A percentile compares a stretch with the other conserved stretches of the same genome.
phyloP scores from a whole-genome alignment of 331 rosid species.

The Pyracantha coccinea region DNA sequence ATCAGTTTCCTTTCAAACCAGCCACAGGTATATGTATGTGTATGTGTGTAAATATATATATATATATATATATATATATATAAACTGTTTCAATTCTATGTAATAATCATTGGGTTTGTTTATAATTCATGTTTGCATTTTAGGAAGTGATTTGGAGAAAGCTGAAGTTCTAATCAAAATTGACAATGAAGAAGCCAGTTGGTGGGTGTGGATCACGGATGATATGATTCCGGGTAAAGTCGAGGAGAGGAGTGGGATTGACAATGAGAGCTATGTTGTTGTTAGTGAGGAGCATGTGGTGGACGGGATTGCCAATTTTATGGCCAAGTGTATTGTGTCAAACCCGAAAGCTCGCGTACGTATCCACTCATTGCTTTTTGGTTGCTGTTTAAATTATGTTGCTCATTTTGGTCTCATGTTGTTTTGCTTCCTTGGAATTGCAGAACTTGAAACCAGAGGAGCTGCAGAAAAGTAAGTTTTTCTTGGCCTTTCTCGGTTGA shows the following conservation, averaged over 20 bases:
- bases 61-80: not conserved
- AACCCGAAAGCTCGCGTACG: constrained; percentile 70
- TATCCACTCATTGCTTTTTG: not conserved
- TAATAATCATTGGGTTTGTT: not conserved
- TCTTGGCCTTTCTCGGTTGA: not conserved
- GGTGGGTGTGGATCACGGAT: constrained; percentile 96
- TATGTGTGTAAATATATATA: not conserved
- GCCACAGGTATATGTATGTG: constrained; percentile 47
- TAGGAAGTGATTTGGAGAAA: constrained; percentile 55
- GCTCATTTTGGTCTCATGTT: constrained; percentile 11
- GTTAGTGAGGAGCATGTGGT: constrained; percentile 82
- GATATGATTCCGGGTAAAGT: constrained; percentile 48
- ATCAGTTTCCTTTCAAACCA: constrained; percentile 77
- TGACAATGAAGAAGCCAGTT: constrained; percentile 57
- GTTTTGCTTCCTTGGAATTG: constrained; percentile 21
- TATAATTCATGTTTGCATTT: constrained; percentile 7
- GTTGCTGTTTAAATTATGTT: not conserved
- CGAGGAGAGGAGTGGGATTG: constrained; percentile 85
- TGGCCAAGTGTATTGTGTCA: constrained; percentile 81
- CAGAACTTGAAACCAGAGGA: constrained; percentile 82
- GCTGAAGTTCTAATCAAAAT: constrained; percentile 75
- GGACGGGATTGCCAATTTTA: constrained; percentile 86
- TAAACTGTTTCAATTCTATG: not conserved
- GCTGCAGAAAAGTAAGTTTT: constrained; percentile 69
- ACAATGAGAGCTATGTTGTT: constrained; percentile 66